Conservation (phyloP, 2,329 filamentous ascomycete genomes). For the Cordyceps cateniannulata region DNA sequence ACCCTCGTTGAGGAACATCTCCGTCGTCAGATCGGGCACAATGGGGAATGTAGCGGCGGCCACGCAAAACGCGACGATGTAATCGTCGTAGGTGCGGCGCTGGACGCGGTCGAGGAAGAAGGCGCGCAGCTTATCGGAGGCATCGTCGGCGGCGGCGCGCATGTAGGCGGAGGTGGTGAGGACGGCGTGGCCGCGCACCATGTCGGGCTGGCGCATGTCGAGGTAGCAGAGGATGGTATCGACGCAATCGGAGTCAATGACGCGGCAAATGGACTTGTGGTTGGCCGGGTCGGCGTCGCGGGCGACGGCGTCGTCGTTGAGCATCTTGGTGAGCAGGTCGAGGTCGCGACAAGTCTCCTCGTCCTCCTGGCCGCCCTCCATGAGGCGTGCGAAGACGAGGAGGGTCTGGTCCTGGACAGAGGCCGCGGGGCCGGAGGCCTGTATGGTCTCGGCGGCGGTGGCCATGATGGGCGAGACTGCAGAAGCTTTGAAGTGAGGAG, state of each 20-base stretch:
- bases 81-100: constrained; percentile 76
- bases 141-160: constrained; percentile 65
- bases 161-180: constrained; percentile 79
- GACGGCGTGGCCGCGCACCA: constrained; percentile 73
- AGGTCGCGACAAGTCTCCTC: constrained; percentile 58
- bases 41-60: constrained; percentile 84
- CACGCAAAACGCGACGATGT: constrained; percentile 90
- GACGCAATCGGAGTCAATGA: constrained; percentile 68
- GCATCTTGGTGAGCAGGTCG: constrained; percentile 51
- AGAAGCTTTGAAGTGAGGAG: neutral
- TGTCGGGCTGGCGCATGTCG: constrained; percentile 70
- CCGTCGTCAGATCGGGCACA: constrained; percentile 65
- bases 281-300: constrained; percentile 33
- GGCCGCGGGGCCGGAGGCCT: constrained; percentile 24
- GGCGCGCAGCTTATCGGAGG: constrained; percentile 60
- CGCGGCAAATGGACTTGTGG: constrained; percentile 45
- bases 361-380: constrained; percentile 84
- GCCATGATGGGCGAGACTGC: constrained; percentile 24
- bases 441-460: constrained; percentile 26
- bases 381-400: constrained; percentile 77
- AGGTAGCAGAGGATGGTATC: constrained; percentile 82
- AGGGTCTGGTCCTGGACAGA: constrained; percentile 58
- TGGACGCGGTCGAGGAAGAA: constrained; percentile 69
- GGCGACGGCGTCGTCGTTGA: constrained; percentile 47
- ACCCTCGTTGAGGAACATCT: constrained; percentile 80